Conservation (phyloP, 352 stramenopile species). For the Globisporangium camurandrum region DNA sequence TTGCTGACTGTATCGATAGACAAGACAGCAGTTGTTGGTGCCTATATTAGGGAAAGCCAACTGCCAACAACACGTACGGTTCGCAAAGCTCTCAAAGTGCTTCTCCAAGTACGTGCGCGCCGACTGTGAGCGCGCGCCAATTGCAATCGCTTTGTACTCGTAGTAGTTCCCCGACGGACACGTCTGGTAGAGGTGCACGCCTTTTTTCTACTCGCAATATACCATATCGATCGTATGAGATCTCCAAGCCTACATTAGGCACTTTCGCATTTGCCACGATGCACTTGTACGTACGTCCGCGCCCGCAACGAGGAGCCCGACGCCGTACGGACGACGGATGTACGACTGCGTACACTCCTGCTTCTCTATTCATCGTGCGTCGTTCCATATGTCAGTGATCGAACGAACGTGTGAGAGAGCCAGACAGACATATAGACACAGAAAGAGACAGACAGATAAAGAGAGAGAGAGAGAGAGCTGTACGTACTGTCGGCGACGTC, state of each 20-base stretch:
- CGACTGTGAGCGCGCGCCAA: conserved; percentile 95
- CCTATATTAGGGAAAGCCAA: not conserved
- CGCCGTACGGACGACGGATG: conserved; percentile 97
- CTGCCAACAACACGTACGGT: conserved; percentile 34
- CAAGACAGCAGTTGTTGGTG: not conserved
- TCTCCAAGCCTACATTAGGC: too few species aligned
- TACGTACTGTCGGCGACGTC: conserved; percentile 93
- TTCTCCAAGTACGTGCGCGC: conserved; percentile 99
- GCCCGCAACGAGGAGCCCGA: conserved; percentile 94
- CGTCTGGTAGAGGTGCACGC: conserved; percentile 97
- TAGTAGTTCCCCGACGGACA: conserved; percentile 98
- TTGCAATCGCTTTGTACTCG: conserved; percentile 97
- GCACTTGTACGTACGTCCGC: conserved; percentile 59
- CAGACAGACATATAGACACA: too few species aligned
- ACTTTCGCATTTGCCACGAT: too few species aligned
- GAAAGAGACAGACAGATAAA: too few species aligned
- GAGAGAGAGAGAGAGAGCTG: not conserved
- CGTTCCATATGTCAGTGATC: not conserved
- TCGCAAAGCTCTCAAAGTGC: conserved; percentile 92
- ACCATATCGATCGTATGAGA: conserved; percentile 3
- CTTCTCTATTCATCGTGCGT: conserved; percentile 55
- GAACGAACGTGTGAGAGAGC: too few species aligned
- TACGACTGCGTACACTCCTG: conserved; percentile 99
- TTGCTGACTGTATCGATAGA: conserved; percentile 40
- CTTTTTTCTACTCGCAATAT: conserved; percentile 81